A percentile compares a stretch with the other conserved stretches of the same genome.
Evolutionary conservation across 768 basidiomycete species (phyloP).

Genomic region (Lactarius akahatsu): DNA sequence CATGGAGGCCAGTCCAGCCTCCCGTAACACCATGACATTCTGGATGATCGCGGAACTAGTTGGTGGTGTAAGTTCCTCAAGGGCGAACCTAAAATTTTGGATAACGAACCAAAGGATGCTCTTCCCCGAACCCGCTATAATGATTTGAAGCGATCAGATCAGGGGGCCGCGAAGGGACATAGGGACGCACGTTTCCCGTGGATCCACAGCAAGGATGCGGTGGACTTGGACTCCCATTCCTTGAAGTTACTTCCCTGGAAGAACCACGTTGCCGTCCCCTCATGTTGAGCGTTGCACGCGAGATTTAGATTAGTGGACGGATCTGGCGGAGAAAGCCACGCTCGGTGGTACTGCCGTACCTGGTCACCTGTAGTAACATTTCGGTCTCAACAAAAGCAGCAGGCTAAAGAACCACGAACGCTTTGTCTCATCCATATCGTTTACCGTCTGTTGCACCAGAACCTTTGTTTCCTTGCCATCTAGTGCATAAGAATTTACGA

Average conservation of each 20-base stretch:
- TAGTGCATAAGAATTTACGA: not conserved
- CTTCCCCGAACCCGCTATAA: not conserved
- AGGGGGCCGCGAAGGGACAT: not conserved
- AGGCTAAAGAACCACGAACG: not conserved
- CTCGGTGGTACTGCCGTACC: not conserved
- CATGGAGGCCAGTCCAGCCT: not conserved
- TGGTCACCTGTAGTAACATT: not conserved
- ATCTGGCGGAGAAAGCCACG: not conserved
- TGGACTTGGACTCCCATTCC: not conserved
- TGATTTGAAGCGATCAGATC: not conserved
- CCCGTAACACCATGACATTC: not conserved
- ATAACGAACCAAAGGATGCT: conserved; percentile 1
- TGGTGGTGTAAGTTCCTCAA: not conserved
- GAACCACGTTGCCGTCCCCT: conserved; percentile 5
- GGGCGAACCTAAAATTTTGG: not conserved
- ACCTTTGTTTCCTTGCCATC: not conserved
- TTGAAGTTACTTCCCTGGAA: not conserved
- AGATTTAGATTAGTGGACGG: not conserved
- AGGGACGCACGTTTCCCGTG: conserved; percentile 5
- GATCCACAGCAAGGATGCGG: conserved; percentile 8
- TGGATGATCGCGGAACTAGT: not conserved
- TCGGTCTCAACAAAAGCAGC: not conserved
- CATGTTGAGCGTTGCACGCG: not conserved
- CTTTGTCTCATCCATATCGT: not conserved
- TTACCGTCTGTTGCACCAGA: not conserved